phyloP scores from a whole-genome alignment of 768 basidiomycete genomes.

The Lentinula sp. region DNA sequence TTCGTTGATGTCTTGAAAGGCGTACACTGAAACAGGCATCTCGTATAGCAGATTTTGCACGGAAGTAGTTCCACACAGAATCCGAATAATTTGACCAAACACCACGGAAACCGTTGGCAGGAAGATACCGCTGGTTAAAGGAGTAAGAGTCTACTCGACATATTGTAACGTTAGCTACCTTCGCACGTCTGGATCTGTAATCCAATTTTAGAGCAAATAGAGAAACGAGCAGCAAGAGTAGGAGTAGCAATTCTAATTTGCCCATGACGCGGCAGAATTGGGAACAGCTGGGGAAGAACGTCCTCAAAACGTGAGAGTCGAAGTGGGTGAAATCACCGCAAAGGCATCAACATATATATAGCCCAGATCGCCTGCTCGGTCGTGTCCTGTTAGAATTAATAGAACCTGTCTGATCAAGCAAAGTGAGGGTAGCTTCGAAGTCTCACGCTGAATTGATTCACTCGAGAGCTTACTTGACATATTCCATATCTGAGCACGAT shows the following conservation, averaged over 20 bases:
- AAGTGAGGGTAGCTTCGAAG: too few species aligned
- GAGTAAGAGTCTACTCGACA: too few species aligned
- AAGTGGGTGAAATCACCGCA: not conserved
- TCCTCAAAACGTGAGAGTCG: not conserved
- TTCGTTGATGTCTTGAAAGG: not conserved
- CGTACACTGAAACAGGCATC: not conserved
- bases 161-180: not conserved
- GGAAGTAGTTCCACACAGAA: not conserved
- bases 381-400: too few species aligned
- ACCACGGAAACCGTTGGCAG: not conserved
- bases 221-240: not conserved
- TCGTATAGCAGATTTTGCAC: not conserved
- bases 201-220: not conserved
- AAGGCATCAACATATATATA: too few species aligned
- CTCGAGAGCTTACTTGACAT: too few species aligned
- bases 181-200: not conserved
- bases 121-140: not conserved
- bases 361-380: too few species aligned
- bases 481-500: too few species aligned
- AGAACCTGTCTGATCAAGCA: too few species aligned
- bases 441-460: too few species aligned
- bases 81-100: not conserved
- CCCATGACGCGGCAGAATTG: not conserved
- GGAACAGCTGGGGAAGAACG: not conserved
- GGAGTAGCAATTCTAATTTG: not conserved